Evolutionary conservation across 306 rosid species (phyloP).

Genomic region (Myrica gale): DNA sequence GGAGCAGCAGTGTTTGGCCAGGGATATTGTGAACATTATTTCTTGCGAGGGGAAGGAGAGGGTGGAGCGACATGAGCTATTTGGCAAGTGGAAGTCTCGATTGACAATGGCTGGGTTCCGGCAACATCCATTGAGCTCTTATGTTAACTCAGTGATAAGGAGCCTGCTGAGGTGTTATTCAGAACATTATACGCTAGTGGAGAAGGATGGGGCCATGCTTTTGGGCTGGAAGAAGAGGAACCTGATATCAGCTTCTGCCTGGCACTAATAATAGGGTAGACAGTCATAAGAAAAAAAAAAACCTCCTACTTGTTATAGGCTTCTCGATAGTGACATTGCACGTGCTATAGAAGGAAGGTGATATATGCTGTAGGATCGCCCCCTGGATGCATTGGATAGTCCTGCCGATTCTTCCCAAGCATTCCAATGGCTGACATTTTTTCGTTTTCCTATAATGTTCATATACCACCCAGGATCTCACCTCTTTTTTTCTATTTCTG

Average conservation of each 20-base stretch:
- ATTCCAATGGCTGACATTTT: not conserved
- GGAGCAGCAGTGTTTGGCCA: conserved; percentile 88
- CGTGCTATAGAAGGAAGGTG: not conserved
- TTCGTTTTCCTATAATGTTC: not conserved
- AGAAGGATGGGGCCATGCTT: conserved; percentile 89
- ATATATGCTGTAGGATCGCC: not conserved
- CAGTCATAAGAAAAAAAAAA: conserved; percentile 25
- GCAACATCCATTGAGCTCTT: conserved; percentile 77
- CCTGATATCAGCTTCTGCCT: conserved; percentile 88
- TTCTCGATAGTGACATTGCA: not conserved
- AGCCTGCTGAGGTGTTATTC: conserved; percentile 70
- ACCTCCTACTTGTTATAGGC: not conserved
- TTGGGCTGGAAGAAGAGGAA: conserved; percentile 88
- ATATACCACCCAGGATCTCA: not conserved
- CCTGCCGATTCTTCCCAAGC: not conserved
- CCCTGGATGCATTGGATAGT: not conserved
- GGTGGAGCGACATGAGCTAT: conserved; percentile 88
- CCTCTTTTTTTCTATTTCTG: not conserved
- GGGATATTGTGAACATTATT: conserved; percentile 77
- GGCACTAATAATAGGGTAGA: conserved; percentile 50
- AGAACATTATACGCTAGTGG: conserved; percentile 68
- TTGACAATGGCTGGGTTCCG: conserved; percentile 86
- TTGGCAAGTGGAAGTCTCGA: conserved; percentile 93
- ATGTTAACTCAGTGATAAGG: conserved; percentile 71
- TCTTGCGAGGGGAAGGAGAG: conserved; percentile 91